phyloP scores from a whole-genome alignment of 148 eudicot species.

The Rhododendron williamsianum region DNA sequence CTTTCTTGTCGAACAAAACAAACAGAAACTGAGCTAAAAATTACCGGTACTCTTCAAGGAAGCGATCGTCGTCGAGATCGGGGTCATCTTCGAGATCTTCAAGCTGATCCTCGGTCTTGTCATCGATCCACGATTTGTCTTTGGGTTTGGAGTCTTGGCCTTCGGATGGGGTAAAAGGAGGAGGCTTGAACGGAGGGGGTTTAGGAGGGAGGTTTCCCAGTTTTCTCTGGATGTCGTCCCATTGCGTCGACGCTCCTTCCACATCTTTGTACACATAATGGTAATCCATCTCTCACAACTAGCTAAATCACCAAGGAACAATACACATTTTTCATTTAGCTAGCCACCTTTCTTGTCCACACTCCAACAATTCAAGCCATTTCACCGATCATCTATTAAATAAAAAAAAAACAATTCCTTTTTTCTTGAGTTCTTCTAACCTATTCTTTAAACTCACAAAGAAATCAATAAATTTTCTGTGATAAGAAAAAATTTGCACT shows the following conservation, averaged over 20 bases:
- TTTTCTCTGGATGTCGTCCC: conserved; percentile 89
- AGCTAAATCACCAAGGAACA: not conserved
- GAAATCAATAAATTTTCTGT: too few species aligned
- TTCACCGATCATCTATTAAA: too few species aligned
- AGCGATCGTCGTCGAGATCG: conserved; percentile 79
- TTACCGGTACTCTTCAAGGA: conserved; percentile 77
- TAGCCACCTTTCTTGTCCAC: not conserved
- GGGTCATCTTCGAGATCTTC: conserved; percentile 81
- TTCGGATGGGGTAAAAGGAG: conserved; percentile 56
- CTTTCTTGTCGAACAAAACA: not conserved
- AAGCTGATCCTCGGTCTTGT: conserved; percentile 74
- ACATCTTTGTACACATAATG: conserved; percentile 82
- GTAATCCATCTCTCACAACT: conserved; percentile 27
- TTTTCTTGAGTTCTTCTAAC: not conserved
- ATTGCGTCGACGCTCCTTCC: conserved; percentile 83
- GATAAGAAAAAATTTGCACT: not conserved
- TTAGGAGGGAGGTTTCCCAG: conserved; percentile 73
- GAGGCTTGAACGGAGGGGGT: conserved; percentile 64
- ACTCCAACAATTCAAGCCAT: too few species aligned
- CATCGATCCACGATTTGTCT: conserved; percentile 68
- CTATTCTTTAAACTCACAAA: not conserved
- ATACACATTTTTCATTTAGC: not conserved
- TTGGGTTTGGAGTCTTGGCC: conserved; percentile 59
- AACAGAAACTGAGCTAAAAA: not conserved
- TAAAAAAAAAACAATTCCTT: too few species aligned